Evolutionary conservation across 345 rosid genomes (phyloP).

Genomic region (Nephelium lappaceum): DNA sequence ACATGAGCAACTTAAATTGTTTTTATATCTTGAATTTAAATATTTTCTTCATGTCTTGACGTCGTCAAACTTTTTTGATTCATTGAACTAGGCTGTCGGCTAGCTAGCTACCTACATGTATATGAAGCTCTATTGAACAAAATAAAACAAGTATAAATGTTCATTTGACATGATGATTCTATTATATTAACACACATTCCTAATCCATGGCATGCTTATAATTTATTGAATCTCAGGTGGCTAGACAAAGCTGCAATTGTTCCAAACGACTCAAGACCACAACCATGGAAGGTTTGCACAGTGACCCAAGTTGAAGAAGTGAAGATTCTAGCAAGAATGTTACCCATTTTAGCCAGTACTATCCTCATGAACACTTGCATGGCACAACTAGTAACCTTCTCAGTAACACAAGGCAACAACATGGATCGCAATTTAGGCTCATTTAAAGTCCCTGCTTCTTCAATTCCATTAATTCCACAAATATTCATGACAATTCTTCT

Average conservation of each 20-base stretch:
- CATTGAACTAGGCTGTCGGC: too few relatives aligned
- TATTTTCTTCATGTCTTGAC: not conserved
- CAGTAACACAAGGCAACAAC: slow-evolving; percentile 40
- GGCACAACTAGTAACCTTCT: slow-evolving; percentile 49
- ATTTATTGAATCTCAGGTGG: slow-evolving; percentile 29
- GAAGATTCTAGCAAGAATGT: slow-evolving; percentile 44
- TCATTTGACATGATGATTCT: too few relatives aligned
- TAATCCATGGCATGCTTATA: not conserved
- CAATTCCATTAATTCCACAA: slow-evolving; percentile 45
- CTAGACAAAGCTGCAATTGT: slow-evolving; percentile 50
- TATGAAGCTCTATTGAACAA: too few relatives aligned
- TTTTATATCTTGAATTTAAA: not conserved
- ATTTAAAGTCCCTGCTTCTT: slow-evolving; percentile 37
- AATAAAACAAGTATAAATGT: too few relatives aligned
- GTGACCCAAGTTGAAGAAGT: slow-evolving; percentile 59
- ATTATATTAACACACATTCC: too few relatives aligned
- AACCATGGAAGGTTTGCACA: slow-evolving; percentile 40
- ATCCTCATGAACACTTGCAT: slow-evolving; percentile 47
- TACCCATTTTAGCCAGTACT: slow-evolving; percentile 47
- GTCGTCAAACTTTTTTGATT: too few relatives aligned
- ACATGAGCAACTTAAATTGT: too few relatives aligned
- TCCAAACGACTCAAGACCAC: slow-evolving; percentile 14
- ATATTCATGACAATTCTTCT: slow-evolving; percentile 41
- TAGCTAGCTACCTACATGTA: too few relatives aligned
- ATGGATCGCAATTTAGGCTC: slow-evolving; percentile 40